These are phyloP conservation scores for Pseudocercospora fuligena DNA, from an alignment of 2,329 filamentous ascomycete species.

Conservation along the genomic window DNA sequence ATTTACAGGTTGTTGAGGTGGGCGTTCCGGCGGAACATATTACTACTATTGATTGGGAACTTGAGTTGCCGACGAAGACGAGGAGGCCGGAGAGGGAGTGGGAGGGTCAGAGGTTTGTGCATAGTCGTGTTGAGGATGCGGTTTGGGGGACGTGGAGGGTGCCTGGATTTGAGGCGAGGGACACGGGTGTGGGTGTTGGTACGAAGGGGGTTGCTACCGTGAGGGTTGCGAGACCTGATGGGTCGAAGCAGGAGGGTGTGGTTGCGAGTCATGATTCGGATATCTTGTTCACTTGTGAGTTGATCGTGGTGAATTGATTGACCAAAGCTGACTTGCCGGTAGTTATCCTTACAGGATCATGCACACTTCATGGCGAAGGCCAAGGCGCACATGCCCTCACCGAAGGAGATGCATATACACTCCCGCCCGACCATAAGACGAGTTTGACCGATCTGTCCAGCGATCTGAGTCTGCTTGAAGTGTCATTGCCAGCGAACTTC, in stretches of 20 bases:
- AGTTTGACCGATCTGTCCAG: conserved; percentile 14
- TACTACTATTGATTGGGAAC: conserved; percentile 20
- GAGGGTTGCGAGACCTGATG: conserved; percentile 9
- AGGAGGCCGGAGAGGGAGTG: conserved; percentile 19
- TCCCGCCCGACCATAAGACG: conserved; percentile 17
- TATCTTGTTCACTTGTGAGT: conserved; percentile 25
- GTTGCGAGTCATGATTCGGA: conserved; percentile 20
- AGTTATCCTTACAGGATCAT: conserved; percentile 23
- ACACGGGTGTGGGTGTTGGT: conserved; percentile 20
- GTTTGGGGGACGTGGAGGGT: conserved; percentile 19
- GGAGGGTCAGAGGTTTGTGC: conserved; percentile 24
- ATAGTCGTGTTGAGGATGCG: conserved; percentile 16
- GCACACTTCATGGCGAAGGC: conserved; percentile 14
- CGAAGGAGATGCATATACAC: conserved; percentile 23
- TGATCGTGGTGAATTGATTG: background rate
- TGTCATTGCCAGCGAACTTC: conserved; percentile 21
- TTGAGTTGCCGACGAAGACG: conserved; percentile 16
- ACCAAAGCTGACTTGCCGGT: background rate
- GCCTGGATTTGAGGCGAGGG: conserved; percentile 18
- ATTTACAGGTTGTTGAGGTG: conserved; percentile 23
- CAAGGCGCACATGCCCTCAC: conserved; percentile 11
- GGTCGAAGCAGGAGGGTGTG: background rate
- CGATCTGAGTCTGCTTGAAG: conserved; percentile 22
- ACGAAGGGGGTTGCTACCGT: conserved; percentile 24
- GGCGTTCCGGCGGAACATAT: conserved; percentile 26